phyloP scores from a whole-genome alignment of 805 yeast species.

The Debaryomyces hansenii region DNA sequence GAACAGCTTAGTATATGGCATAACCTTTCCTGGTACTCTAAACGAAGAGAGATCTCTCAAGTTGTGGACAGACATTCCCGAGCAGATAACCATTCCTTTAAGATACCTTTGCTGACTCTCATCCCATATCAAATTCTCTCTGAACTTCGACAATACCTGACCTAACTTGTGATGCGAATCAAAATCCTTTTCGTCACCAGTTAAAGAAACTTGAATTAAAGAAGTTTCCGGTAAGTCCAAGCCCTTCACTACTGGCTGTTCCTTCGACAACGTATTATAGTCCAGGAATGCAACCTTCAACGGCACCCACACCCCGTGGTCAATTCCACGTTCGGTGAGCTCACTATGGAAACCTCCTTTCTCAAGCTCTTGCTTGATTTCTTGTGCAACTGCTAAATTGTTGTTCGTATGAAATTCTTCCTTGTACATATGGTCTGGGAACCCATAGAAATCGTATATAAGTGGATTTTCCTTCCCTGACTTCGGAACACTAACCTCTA shows the following conservation, averaged over 20 bases:
- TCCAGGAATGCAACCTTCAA: constrained; percentile 63
- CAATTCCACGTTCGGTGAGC: constrained; percentile 62
- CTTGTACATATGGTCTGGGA: constrained; percentile 62
- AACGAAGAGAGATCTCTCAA: constrained; percentile 46
- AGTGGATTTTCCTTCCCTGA: constrained; percentile 46
- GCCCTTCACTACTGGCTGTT: constrained; percentile 23
- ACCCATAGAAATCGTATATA: constrained; percentile 75
- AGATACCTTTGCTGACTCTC: constrained; percentile 21
- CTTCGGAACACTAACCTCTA: constrained; percentile 46
- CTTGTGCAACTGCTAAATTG: constrained; percentile 42
- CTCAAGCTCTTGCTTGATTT: constrained; percentile 42
- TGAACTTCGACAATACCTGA: constrained; percentile 47
- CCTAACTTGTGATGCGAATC: constrained; percentile 56
- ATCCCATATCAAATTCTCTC: constrained; percentile 43
- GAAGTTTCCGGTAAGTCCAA: constrained; percentile 46
- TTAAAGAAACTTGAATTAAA: constrained; percentile 51
- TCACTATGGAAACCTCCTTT: constrained; percentile 45
- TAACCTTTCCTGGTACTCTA: constrained; percentile 13
- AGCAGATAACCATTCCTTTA: constrained; percentile 51
- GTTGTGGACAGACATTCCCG: constrained; percentile 84
- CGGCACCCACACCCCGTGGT: constrained; percentile 86
- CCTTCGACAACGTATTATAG: constrained; percentile 27
- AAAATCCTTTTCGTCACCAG: constrained; percentile 39
- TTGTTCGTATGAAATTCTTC: constrained; percentile 59
- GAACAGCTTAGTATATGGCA: constrained; percentile 56